Percentiles rank a stretch among this genome's conserved stretches.
These are phyloP conservation scores for Cynara cardunculus DNA, from an alignment of 129 eudicot species.

Conservation along the genomic window DNA sequence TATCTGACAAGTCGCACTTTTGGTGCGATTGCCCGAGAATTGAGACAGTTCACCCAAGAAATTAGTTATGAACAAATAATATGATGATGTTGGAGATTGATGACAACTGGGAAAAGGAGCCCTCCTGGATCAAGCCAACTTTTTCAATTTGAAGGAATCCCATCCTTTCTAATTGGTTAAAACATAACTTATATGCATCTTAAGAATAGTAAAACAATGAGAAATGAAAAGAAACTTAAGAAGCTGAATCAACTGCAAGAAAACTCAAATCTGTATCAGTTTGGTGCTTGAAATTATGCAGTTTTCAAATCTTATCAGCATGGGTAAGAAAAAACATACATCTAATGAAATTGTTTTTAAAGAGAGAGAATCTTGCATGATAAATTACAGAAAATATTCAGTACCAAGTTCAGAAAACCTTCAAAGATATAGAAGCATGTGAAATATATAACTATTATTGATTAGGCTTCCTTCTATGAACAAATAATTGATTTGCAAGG, in stretches of 20 bases:
- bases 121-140: background rate
- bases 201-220: background rate
- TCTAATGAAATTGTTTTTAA: background rate
- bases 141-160: background rate
- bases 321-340: background rate
- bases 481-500: background rate
- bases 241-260: background rate
- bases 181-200: background rate
- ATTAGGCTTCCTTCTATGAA: constrained; percentile 10
- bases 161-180: background rate
- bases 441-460: background rate
- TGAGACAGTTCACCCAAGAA: too few relatives aligned
- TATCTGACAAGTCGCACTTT: too few relatives aligned
- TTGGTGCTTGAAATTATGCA: background rate
- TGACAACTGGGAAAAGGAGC: background rate
- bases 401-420: background rate
- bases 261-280: background rate
- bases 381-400: background rate
- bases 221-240: background rate
- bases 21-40: too few relatives aligned
- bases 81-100: background rate
- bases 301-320: background rate
- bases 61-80: background rate
- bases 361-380: background rate
- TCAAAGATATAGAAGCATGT: background rate